These are phyloP conservation scores for Cadophora sp. DNA, from an alignment of 2,329 filamentous ascomycete genomes.

Conservation along the genomic window DNA sequence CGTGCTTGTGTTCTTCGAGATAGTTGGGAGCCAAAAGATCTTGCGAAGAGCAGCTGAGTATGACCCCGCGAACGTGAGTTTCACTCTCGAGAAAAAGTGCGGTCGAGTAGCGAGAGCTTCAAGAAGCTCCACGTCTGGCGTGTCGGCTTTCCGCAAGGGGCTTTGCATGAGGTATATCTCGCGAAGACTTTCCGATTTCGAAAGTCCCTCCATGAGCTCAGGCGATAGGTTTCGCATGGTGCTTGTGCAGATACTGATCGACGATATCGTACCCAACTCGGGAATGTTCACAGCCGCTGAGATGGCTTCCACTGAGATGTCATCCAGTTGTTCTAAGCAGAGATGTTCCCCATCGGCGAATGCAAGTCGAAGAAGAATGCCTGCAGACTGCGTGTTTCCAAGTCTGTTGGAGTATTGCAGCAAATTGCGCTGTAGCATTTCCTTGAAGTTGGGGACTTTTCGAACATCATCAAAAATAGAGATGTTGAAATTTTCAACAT, in stretches of 20 bases:
- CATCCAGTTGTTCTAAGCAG: background rate
- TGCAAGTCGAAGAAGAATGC: background rate
- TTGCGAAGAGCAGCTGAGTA: background rate
- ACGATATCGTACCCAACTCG: background rate
- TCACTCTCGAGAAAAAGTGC: background rate
- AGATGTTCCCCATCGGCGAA: background rate
- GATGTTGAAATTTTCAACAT: background rate
- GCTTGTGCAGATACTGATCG: background rate
- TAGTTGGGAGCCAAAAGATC: background rate
- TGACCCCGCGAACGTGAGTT: background rate
- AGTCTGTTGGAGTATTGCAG: background rate
- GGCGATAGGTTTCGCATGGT: background rate
- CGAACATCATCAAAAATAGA: background rate
- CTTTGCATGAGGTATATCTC: slow-evolving; percentile 12
- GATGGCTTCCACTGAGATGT: background rate
- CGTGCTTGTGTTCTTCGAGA: background rate
- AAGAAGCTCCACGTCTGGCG: background rate
- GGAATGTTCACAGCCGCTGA: background rate
- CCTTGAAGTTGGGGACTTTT: background rate
- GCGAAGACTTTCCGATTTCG: background rate
- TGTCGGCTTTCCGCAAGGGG: background rate
- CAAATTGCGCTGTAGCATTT: background rate
- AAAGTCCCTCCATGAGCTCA: background rate
- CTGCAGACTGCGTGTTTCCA: background rate
- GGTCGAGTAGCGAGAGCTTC: background rate